Evolutionary conservation across 2,329 filamentous ascomycete species (phyloP), one percentile per base, ranked within the genome.

Genomic region (Nothophoma quercina): DNA sequence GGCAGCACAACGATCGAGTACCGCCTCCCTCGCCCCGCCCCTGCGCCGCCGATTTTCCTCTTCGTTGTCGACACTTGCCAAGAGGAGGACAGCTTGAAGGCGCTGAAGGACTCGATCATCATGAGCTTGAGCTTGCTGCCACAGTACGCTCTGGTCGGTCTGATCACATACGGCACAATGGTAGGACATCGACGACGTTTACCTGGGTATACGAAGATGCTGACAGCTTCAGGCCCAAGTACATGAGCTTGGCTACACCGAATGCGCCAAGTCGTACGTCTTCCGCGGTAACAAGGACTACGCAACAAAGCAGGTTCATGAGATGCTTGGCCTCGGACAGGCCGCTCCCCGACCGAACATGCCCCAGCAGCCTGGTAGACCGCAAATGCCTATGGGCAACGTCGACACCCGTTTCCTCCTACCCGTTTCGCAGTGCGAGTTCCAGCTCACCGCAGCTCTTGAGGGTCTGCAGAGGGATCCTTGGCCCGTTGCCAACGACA

Each of bases 261-360:
- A 98, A 77, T 99, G 95, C 77, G 91, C 95, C 61, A 99, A 98
- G 78, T 97, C 93, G 5, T 99, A 97, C 69, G 95, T 99, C 33
- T 99, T 99, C 83, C 87, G 93, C 50, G 95, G 95, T 30, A 97
- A 88, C 81, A 99, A 98, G 81, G 95, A 99, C 70, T 99, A 99
- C 75, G 84, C 88, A n/a, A 90, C 93, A 46, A 98, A 98, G 79
- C 93, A 98, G 74, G 92, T 99, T n/a, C 93, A 98, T 76, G 95
- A 99, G 71, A 99, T 99, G 95, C 87, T 99, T 42, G 95, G 93
- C 22, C 82, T 97, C 47, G 82, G 88, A 39, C 84, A 88, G 16
- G 81, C 89, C 19, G 86, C 86, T 28, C 75, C 91, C 59, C 87
- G 95, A 60, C 91, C 92, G 19, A 67, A 65, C 38, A 79, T 83